Evolutionary conservation across 179 eudicot genomes (phyloP), one percentile per base, ranked within the genome.

Genomic region (Kewa caespitosa): DNA sequence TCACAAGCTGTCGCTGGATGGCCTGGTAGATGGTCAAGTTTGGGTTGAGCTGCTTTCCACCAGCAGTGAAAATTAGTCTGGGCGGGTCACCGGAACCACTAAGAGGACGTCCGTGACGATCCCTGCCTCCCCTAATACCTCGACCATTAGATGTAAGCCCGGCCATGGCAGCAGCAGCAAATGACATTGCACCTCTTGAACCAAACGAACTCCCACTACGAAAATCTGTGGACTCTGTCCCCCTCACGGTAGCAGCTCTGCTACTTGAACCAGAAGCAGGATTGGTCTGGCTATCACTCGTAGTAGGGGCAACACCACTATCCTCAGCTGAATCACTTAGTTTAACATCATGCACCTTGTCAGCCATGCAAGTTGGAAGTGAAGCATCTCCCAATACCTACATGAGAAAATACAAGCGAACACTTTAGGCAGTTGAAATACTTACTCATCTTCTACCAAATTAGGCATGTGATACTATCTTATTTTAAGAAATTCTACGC

Each of bases 101-200:
- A 52, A 90, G 81, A 38, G 89, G 88, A 38, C 92, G 94, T 15
- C 97, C 98, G 6, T 84, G 86, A 36, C 89, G 85, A 80, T 95
- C 96, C 76, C 97, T 86, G 67, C 84, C 84, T 74, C 90, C 96
- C 80, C 92, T 87, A 30, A 89, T 78, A 52, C 94, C 98, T 84
- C 96, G 84, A 57, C 90, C 89, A 81, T 88, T 96, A 33, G 99
- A 88, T 59, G 94, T 86, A 79, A 96, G 91, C 62, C 99, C 99
- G 75, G 96, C 93, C 98, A 96, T 96, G 57, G 99, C 97, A 74
- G 99, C 96, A 69, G 99, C 99, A 69, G 99, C 98, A 89, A 93
- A 96, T 54, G 99, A 93, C 98, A 96, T 90, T 69, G 97, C 92
- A 83, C 97, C 97, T 82, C 98, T 88, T 60, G 99, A 90, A 76